A percentile compares a stretch with the other conserved stretches of the same genome.
These are phyloP conservation scores for Trametes versicolor DNA, from an alignment of 1,284 basidiomycete species.

Conservation along the genomic window DNA sequence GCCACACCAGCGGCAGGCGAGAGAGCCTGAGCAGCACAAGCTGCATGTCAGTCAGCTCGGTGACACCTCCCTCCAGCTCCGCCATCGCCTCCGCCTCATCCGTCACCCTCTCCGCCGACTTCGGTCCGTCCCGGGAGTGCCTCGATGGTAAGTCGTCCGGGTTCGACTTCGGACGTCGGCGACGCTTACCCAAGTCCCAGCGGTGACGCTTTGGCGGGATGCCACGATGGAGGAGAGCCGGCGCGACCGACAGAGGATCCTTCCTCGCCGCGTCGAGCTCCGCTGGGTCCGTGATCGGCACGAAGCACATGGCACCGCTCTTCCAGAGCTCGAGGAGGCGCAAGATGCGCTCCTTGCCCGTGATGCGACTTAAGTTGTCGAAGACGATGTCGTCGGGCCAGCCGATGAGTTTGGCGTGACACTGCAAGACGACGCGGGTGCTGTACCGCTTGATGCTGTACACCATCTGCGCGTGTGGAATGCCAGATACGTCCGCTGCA, in stretches of 20 bases:
- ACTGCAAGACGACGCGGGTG: background rate
- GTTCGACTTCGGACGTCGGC: background rate
- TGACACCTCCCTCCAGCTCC: too few relatives aligned
- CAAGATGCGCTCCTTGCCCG: too few relatives aligned
- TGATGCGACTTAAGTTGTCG: background rate
- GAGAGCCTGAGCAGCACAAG: too few relatives aligned
- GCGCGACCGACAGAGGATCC: background rate
- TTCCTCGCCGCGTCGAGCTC: background rate
- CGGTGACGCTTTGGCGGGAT: background rate
- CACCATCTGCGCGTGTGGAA: background rate
- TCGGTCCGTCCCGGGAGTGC: background rate
- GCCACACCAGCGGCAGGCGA: too few relatives aligned
- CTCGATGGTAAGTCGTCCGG: background rate
- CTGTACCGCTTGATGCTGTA: background rate
- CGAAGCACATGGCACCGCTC: background rate
- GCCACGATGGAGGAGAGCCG: background rate
- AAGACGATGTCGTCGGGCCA: slow-evolving; percentile 1
- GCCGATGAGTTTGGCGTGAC: background rate
- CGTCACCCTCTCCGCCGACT: background rate
- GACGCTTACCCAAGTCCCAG: background rate
- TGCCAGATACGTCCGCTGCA: background rate
- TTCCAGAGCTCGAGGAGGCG: background rate
- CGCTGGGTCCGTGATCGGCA: background rate
- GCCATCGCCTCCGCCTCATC: slow-evolving; percentile 1
- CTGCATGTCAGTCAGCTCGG: too few relatives aligned